These are phyloP conservation scores for Pythium graminicola DNA, from an alignment of 352 stramenopile species.

Conservation along the genomic window DNA sequence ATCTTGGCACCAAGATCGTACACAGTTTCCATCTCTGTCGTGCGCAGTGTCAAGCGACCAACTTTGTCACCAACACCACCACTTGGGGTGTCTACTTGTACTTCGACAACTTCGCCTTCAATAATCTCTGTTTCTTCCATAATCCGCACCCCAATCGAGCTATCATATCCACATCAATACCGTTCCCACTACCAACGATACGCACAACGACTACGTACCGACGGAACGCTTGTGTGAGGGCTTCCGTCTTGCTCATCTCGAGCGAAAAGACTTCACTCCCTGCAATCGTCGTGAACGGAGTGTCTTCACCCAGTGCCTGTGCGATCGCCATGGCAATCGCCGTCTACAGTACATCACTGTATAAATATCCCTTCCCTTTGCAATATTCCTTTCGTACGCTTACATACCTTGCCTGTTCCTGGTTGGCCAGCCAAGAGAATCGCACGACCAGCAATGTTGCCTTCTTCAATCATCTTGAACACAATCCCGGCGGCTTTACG, in stretches of 20 bases:
- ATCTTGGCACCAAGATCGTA: conserved; percentile 99
- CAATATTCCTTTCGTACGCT: too few relatives aligned
- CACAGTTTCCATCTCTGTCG: conserved; percentile 99
- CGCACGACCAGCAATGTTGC: conserved; percentile 95
- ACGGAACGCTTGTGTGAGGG: conserved; percentile 97
- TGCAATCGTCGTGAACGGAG: conserved; percentile 98
- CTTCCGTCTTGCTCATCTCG: conserved; percentile 99
- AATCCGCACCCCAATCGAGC: conserved; percentile 96
- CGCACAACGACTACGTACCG: conserved; percentile 27
- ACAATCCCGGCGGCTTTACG: conserved; percentile 94
- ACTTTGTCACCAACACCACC: conserved; percentile 70
- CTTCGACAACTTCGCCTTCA: conserved; percentile 99
- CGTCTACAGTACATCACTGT: conserved; percentile 52
- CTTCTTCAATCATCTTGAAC: conserved; percentile 98
- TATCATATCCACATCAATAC: conserved; percentile 1
- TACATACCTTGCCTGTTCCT: conserved; percentile 87
- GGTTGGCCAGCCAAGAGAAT: conserved; percentile 96
- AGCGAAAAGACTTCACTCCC: conserved; percentile 99
- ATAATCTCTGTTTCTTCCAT: conserved; percentile 99
- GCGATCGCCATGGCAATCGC: conserved; percentile 98
- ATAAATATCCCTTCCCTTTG: too few relatives aligned
- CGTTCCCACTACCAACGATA: not conserved
- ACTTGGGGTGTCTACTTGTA: conserved; percentile 93
- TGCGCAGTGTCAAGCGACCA: conserved; percentile 96
- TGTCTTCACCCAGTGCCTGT: conserved; percentile 96